A percentile compares a stretch with the other conserved stretches of the same genome.
These are phyloP conservation scores for Arthrobotrys conoides DNA, from an alignment of 2,329 filamentous ascomycete genomes.

Conservation along the genomic window DNA sequence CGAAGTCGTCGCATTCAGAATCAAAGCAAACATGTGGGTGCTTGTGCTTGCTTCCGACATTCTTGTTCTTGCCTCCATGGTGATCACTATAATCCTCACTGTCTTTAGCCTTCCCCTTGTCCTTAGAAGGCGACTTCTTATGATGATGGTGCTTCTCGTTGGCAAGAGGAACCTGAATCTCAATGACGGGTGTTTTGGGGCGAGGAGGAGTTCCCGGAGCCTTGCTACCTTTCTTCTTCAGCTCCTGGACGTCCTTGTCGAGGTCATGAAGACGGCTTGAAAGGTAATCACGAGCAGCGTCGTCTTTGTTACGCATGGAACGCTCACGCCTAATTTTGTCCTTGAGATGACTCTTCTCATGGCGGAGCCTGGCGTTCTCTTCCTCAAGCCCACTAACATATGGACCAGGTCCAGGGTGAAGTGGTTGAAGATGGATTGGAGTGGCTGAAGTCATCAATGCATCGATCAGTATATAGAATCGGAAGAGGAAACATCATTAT, in stretches of 20 bases:
- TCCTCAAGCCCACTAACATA: constrained; percentile 15
- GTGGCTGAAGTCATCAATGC: constrained; percentile 17
- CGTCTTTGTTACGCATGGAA: constrained; percentile 15
- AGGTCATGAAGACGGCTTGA: constrained; percentile 27
- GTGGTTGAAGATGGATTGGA: constrained; percentile 39
- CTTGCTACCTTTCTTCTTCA: constrained; percentile 37
- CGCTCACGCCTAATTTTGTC: constrained; percentile 32
- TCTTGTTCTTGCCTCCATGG: constrained; percentile 15
- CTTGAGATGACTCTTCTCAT: constrained; percentile 40
- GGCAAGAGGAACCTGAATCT: constrained; percentile 33
- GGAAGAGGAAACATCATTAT: neutral
- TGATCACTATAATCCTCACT: constrained; percentile 4
- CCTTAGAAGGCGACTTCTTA: neutral
- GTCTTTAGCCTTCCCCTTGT: constrained; percentile 1
- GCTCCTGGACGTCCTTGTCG: constrained; percentile 36
- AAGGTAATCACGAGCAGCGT: constrained; percentile 2
- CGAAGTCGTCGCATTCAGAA: constrained; percentile 46
- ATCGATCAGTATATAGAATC: neutral
- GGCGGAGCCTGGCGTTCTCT: constrained; percentile 48
- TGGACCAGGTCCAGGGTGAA: neutral
- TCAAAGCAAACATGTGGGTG: constrained; percentile 45
- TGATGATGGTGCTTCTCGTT: constrained; percentile 24
- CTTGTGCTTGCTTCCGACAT: constrained; percentile 30
- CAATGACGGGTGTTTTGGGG: constrained; percentile 21
- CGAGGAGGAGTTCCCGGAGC: neutral